A percentile compares a stretch with the other conserved stretches of the same genome.
Evolutionary conservation across 305 asterid genomes (phyloP).

Genomic region (Fraxinus albicans): DNA sequence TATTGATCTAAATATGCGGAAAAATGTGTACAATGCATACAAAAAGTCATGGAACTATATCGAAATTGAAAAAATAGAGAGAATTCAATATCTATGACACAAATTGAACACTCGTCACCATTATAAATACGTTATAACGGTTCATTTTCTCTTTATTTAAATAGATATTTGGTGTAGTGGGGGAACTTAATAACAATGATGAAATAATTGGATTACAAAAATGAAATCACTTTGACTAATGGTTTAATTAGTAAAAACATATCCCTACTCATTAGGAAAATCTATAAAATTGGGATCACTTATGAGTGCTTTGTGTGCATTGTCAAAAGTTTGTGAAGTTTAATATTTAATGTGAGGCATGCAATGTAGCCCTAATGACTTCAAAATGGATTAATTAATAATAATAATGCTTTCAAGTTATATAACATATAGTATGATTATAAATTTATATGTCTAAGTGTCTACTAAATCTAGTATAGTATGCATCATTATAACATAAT

Average conservation of each 20-base stretch:
- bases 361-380: constrained; percentile 1
- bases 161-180: not conserved
- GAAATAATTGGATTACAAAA: constrained; percentile 31
- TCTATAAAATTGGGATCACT: constrained; percentile 36
- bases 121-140: too few relatives aligned
- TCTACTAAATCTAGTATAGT: not conserved
- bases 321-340: not conserved
- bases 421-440: not conserved
- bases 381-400: not conserved
- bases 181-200: constrained; percentile 26
- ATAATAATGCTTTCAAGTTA: not conserved
- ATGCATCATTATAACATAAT: not conserved
- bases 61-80: not conserved
- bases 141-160: not conserved
- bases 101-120: not conserved
- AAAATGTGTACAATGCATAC: not conserved
- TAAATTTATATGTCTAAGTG: not conserved
- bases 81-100: not conserved
- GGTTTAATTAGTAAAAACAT: constrained; percentile 17
- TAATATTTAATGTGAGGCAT: constrained; percentile 15
- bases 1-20: too few relatives aligned
- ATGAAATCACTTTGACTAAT: constrained; percentile 34
- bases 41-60: not conserved
- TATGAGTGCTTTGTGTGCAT: constrained; percentile 28
- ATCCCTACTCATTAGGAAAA: constrained; percentile 50